These are phyloP conservation scores for Thozetella sp. DNA, from an alignment of 495 filamentous ascomycete species.

Conservation along the genomic window DNA sequence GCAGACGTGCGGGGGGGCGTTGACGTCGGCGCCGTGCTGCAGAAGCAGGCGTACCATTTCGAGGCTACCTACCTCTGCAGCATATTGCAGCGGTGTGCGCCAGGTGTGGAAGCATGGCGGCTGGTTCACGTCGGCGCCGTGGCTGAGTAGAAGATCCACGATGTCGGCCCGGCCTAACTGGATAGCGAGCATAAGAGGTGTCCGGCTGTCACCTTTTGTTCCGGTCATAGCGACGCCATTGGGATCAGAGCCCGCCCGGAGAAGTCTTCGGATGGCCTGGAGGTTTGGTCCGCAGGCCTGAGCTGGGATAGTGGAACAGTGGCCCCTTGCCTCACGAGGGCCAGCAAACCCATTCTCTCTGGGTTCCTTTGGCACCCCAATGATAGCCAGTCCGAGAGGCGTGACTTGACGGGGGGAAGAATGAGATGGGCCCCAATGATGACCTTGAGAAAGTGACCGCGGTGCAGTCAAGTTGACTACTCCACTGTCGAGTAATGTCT, in stretches of 20 bases:
- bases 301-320: background rate
- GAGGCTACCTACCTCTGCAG: constrained; percentile 27
- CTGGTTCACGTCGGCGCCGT: constrained; percentile 25
- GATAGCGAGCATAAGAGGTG: constrained; percentile 14
- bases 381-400: background rate
- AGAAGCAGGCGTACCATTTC: constrained; percentile 15
- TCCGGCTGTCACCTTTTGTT: background rate
- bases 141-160: constrained; percentile 26
- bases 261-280: background rate
- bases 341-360: background rate
- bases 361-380: background rate
- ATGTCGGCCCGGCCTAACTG: constrained; percentile 13
- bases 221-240: background rate
- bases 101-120: background rate
- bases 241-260: background rate
- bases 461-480: background rate
- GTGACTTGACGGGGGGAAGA: no score
- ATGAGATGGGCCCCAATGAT: no score
- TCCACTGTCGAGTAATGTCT: background rate
- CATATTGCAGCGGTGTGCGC: constrained; percentile 24
- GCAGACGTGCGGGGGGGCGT: constrained; percentile 19
- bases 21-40: constrained; percentile 8
- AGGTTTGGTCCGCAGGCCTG: background rate
- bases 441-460: background rate
- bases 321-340: background rate